A percentile compares a stretch with the other conserved stretches of the same genome.
phyloP scores from a whole-genome alignment of 768 basidiomycete genomes.

The Trametes gibbosa region DNA sequence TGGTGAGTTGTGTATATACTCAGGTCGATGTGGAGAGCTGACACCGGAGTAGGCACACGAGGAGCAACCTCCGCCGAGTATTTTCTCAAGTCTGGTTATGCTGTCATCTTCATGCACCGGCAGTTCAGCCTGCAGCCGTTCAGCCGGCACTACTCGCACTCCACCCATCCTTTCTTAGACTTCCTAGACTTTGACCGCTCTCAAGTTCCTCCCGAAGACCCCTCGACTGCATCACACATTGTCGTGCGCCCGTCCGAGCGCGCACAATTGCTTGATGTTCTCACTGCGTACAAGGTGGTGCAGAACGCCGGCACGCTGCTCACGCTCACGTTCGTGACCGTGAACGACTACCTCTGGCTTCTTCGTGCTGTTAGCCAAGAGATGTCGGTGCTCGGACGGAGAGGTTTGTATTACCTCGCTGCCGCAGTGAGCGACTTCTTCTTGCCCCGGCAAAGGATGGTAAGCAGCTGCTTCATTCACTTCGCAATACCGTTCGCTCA shows the following conservation, averaged over 20 bases:
- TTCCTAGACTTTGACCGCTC: constrained; percentile 68
- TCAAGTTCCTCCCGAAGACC: background rate
- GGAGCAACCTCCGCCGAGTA: constrained; percentile 98
- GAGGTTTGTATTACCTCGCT: constrained; percentile 92
- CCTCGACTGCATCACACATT: constrained; percentile 43
- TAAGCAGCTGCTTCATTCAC: constrained; percentile 35
- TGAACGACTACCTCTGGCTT: constrained; percentile 95
- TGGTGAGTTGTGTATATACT: constrained; percentile 45
- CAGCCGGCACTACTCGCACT: constrained; percentile 96
- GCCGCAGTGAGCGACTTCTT: constrained; percentile 99
- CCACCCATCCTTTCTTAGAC: constrained; percentile 96
- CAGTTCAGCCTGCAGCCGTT: constrained; percentile 98
- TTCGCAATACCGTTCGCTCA: background rate
- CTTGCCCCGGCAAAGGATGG: constrained; percentile 88
- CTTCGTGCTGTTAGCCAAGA: constrained; percentile 80
- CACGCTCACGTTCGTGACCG: constrained; percentile 87
- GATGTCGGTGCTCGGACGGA: constrained; percentile 64
- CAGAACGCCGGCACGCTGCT: constrained; percentile 73
- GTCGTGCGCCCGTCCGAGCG: constrained; percentile 67
- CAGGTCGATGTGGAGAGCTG: too few relatives aligned
- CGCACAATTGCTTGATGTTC: constrained; percentile 62
- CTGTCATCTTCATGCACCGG: constrained; percentile 98
- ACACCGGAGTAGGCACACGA: constrained; percentile 62
- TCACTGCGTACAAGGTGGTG: constrained; percentile 78
- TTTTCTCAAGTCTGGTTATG: constrained; percentile 91